Evolutionary conservation across 169 alveolate species (phyloP), one percentile per base, ranked within the genome.

Genomic region (Cryptosporidium parvum): DNA sequence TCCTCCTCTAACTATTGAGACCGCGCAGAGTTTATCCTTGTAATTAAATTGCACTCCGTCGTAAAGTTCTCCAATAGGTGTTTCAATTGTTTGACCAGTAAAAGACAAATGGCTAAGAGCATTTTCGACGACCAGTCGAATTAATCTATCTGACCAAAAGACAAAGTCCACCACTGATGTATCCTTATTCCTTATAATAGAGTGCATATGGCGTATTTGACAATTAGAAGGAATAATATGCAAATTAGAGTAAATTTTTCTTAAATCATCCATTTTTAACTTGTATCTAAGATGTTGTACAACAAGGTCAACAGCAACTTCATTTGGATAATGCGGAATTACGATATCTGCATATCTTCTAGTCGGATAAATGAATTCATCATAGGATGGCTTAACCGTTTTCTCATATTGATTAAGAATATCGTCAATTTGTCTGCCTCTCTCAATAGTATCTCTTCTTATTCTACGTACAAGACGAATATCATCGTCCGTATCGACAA

Each of bases 401-500:
- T 73, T 73, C 21, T 91, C 92, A 71, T 94, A 93, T 73, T 93
- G 93, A 5, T 44, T 44, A 0, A 94, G 70, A 37, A 93, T 93
- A 14, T 92, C 89, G 29, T 85, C 87, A 1, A 94, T 53, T 61
- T 85, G 75, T 48, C 96, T 89, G 23, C 94, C 96, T 52, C 96
- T 84, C 37, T 92, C 94, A 35, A 80, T 73, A 75, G 91, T 70
- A 62, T 86, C 92, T 45, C 86, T 69, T 53, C 75, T 70, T 69
- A 92, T 87, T 69, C 96, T 93, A 62, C 96, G 89, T 23, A 94
- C 86, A 45, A 95, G 85, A 39, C 96, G 91, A 31, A 93, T 91
- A 91, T 94, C 97, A 45, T 91, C 94, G 86, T 94, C 97, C 8
- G 95, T 91, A 59, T 93, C 93, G 9, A 95, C 96, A 70, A 94